phyloP scores from a whole-genome alignment of 768 basidiomycete genomes.

The Macrolepiota albuminosa region DNA sequence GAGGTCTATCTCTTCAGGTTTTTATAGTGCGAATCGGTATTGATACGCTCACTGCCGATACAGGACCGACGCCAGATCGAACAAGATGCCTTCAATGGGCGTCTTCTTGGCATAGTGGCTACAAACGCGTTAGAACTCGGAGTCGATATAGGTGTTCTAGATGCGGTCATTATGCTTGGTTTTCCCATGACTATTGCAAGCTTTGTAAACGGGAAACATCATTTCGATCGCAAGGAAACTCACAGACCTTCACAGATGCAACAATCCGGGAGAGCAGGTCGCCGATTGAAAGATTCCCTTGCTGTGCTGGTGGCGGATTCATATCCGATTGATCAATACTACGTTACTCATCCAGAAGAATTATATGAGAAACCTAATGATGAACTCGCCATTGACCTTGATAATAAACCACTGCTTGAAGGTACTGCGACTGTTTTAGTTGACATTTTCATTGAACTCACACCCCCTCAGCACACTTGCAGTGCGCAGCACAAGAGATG shows the following conservation, averaged over 20 bases:
- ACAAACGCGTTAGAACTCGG: slow-evolving; percentile 91
- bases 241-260: slow-evolving; percentile 51
- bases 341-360: slow-evolving; percentile 61
- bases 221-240: not conserved
- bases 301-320: slow-evolving; percentile 67
- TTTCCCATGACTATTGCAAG: slow-evolving; percentile 80
- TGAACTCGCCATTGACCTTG: slow-evolving; percentile 66
- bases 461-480: slow-evolving; percentile 56
- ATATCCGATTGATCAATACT: slow-evolving; percentile 72
- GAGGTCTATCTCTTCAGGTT: slow-evolving; percentile 35
- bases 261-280: slow-evolving; percentile 85
- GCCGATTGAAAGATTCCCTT: slow-evolving; percentile 75
- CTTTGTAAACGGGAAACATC: slow-evolving; percentile 45
- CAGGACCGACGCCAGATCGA: slow-evolving; percentile 84
- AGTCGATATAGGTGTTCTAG: slow-evolving; percentile 86
- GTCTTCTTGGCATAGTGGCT: slow-evolving; percentile 79
- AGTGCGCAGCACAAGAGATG: slow-evolving; percentile 87
- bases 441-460: not conserved
- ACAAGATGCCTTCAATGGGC: slow-evolving; percentile 79
- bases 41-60: not conserved
- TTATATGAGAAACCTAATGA: slow-evolving; percentile 60
- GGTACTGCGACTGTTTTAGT: slow-evolving; percentile 19
- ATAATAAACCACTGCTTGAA: slow-evolving; percentile 73
- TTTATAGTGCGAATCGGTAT: not conserved
- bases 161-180: slow-evolving; percentile 86